A percentile compares a stretch with the other conserved stretches of the same genome.
These are phyloP conservation scores for Tuber brumale DNA, from an alignment of 495 filamentous ascomycete genomes.

Conservation along the genomic window DNA sequence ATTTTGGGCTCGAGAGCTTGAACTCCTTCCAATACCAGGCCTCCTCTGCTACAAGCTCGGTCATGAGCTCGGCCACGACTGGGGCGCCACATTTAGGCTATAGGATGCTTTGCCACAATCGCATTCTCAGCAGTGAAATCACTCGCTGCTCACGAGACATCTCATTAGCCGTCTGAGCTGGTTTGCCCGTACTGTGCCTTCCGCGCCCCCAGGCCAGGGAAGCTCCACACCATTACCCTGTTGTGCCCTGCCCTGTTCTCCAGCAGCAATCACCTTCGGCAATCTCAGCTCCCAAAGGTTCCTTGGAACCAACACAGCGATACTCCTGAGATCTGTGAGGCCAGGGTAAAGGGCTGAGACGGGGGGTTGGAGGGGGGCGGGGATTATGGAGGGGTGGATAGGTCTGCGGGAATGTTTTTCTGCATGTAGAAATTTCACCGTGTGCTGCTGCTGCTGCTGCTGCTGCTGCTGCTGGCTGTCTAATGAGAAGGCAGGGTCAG, in stretches of 20 bases:
- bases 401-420: not conserved
- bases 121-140: not conserved
- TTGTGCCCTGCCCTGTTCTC: not conserved
- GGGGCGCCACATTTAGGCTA: not conserved
- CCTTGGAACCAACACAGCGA: constrained; percentile 1
- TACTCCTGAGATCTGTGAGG: not conserved
- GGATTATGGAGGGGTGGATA: not conserved
- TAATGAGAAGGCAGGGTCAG: not conserved
- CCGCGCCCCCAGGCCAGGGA: not conserved
- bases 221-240: not conserved
- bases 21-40: not conserved
- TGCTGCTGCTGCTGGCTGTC: not conserved
- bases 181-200: not conserved
- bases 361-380: not conserved
- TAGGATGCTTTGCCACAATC: not conserved
- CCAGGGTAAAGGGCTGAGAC: not conserved
- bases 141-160: not conserved
- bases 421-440: not conserved
- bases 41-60: not conserved
- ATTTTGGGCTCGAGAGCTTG: not conserved
- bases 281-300: not conserved
- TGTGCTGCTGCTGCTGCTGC: not conserved
- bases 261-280: not conserved
- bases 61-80: not conserved
- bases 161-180: not conserved